These are phyloP conservation scores for Nakaseomyces sp. DNA, from an alignment of 1,139 yeast genomes.

Conservation along the genomic window DNA sequence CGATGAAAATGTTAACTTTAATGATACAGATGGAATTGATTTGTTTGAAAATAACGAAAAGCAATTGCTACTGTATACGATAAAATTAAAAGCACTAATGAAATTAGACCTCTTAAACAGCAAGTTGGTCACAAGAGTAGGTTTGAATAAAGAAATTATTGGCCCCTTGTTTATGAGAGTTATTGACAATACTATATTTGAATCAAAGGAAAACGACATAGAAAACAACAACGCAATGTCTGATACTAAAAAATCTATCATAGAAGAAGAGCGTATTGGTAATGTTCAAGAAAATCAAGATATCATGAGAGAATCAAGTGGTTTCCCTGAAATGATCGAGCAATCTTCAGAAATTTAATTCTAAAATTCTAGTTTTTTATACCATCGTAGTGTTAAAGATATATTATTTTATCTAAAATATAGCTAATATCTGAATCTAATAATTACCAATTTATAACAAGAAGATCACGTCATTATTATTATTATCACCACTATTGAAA, in stretches of 20 bases:
- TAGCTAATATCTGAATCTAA: neutral
- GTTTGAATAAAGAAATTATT: constrained; percentile 40
- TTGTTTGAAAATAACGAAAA: constrained; percentile 31
- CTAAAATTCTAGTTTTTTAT: too few species aligned
- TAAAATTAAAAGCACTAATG: constrained; percentile 42
- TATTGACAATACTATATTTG: constrained; percentile 26
- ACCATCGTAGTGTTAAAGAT: too few species aligned
- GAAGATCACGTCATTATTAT: too few species aligned
- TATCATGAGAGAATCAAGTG: neutral
- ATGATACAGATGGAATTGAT: constrained; percentile 27
- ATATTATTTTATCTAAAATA: too few species aligned
- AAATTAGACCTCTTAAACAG: constrained; percentile 36
- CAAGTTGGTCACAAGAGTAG: constrained; percentile 35
- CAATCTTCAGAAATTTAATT: constrained; percentile 4
- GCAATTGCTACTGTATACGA: constrained; percentile 42
- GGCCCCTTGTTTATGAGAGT: constrained; percentile 35
- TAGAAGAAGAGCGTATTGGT: neutral
- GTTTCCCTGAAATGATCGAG: constrained; percentile 3
- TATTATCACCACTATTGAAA: too few species aligned
- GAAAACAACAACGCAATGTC: neutral
- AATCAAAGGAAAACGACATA: neutral
- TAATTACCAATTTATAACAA: too few species aligned
- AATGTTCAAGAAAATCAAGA: neutral
- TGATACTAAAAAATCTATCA: neutral
- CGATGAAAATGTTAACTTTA: constrained; percentile 51